Conservation (phyloP, 176 grass and related monocot genomes). For the Musa troglodytarum region DNA sequence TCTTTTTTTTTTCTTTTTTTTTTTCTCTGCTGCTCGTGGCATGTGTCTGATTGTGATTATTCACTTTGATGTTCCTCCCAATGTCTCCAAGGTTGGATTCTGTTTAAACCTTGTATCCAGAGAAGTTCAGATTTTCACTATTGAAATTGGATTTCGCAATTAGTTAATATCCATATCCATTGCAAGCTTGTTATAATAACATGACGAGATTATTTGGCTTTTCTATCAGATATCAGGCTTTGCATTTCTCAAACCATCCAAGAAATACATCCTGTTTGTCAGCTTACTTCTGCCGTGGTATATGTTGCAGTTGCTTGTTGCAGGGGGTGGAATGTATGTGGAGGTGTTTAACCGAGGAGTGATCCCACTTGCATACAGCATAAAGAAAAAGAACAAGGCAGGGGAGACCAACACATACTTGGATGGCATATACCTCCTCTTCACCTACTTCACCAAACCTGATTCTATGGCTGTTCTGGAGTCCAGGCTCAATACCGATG, state of each 20-base stretch:
- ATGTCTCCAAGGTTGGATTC: not conserved
- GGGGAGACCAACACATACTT: conserved; percentile 64
- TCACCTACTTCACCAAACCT: conserved; percentile 87
- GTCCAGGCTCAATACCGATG: conserved; percentile 43
- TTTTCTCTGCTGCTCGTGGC: too few species aligned
- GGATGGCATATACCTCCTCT: conserved; percentile 83
- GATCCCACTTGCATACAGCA: conserved; percentile 73
- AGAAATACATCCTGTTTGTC: not conserved
- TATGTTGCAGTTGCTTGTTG: conserved; percentile 58
- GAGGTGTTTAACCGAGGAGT: conserved; percentile 78
- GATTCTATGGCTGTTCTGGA: conserved; percentile 56
- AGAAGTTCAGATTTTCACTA: not conserved
- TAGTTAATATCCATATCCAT: not conserved
- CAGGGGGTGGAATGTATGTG: conserved; percentile 87
- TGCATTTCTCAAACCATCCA: not conserved
- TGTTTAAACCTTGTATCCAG: not conserved
- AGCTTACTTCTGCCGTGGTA: not conserved
- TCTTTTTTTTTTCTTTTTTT: too few species aligned
- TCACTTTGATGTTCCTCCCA: too few species aligned
- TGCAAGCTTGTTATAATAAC: not conserved
- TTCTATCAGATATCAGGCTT: not conserved
- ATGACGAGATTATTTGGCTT: not conserved
- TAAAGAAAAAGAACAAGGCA: conserved; percentile 69
- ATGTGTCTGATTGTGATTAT: not conserved
- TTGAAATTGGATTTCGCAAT: not conserved